phyloP scores from a whole-genome alignment of 2,329 filamentous ascomycete species.

The Talaromyces sp. region DNA sequence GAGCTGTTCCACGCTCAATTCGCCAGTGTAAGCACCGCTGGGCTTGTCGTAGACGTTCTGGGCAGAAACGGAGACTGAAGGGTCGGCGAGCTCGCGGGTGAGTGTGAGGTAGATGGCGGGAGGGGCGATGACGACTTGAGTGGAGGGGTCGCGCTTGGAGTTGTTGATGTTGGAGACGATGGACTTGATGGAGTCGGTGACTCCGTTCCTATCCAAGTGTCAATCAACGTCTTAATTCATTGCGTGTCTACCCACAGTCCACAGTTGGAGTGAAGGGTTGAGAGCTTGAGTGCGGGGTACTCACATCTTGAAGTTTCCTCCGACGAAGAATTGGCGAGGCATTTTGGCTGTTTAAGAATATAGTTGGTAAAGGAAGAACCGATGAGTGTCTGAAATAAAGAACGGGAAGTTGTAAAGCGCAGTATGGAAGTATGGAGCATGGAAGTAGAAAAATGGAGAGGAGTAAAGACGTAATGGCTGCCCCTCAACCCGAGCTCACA shows the following conservation, averaged over 20 bases:
- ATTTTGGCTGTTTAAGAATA: constrained; percentile 56
- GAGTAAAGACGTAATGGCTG: neutral
- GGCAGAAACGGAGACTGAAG: constrained; percentile 78
- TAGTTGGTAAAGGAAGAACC: neutral
- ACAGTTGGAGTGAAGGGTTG: neutral
- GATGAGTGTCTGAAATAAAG: neutral
- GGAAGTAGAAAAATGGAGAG: neutral
- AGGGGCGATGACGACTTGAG: constrained; percentile 93
- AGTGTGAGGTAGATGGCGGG: constrained; percentile 87
- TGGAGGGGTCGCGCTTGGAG: constrained; percentile 59
- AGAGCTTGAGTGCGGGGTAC: constrained; percentile 29
- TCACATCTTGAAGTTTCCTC: constrained; percentile 99
- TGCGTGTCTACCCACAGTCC: neutral
- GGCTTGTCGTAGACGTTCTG: constrained; percentile 98
- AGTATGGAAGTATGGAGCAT: neutral
- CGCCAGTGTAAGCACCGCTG: constrained; percentile 94
- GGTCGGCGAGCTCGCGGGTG: constrained; percentile 72
- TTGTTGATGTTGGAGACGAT: constrained; percentile 89
- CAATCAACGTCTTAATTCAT: neutral
- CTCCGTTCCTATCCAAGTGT: constrained; percentile 74
- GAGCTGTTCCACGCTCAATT: constrained; percentile 89
- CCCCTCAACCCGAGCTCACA: constrained; percentile 7
- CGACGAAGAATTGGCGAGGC: constrained; percentile 95
- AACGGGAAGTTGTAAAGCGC: neutral
- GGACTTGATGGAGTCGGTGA: constrained; percentile 79